Conservation (phyloP, 163 green algal genomes). For the Trebouxia gelatinosa region DNA sequence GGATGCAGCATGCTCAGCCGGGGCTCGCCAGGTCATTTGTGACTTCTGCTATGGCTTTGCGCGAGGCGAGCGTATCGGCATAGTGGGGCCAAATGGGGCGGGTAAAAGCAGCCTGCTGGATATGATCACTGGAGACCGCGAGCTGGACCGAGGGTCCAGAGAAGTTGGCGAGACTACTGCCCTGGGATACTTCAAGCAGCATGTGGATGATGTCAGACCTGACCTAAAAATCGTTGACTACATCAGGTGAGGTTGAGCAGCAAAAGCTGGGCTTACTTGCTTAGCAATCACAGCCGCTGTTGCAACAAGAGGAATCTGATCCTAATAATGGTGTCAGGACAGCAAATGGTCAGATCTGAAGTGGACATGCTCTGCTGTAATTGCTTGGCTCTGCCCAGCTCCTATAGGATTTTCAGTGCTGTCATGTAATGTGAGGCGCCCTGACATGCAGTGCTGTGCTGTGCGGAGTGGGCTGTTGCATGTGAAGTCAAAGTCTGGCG, state of each 20-base stretch:
- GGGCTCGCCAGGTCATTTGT: constrained; percentile 26
- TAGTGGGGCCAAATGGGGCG: constrained; percentile 78
- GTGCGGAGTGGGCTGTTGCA: no score
- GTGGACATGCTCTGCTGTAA: no score
- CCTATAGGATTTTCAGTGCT: no score
- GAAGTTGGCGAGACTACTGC: constrained; percentile 67
- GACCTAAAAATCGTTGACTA: constrained; percentile 73
- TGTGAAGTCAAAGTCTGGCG: no score
- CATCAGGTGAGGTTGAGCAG: constrained; percentile 51
- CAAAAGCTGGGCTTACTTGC: no score
- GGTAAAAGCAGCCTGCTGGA: constrained; percentile 76
- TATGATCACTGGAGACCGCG: constrained; percentile 57
- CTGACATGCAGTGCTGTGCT: no score
- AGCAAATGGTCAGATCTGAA: no score
- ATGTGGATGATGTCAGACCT: constrained; percentile 56
- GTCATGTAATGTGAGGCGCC: no score
- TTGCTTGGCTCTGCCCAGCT: no score
- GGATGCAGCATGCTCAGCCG: constrained; percentile 33
- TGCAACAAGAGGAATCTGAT: no score
- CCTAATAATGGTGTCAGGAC: no score
- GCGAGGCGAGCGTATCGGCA: constrained; percentile 71
- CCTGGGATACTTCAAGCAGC: constrained; percentile 82
- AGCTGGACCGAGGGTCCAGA: constrained; percentile 38
- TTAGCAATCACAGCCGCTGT: no score
- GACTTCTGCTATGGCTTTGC: constrained; percentile 72